Percentiles rank a stretch among this genome's conserved stretches.
These are phyloP conservation scores for Xylariaceae sp. DNA, from an alignment of 2,329 filamentous ascomycete genomes.

Conservation along the genomic window DNA sequence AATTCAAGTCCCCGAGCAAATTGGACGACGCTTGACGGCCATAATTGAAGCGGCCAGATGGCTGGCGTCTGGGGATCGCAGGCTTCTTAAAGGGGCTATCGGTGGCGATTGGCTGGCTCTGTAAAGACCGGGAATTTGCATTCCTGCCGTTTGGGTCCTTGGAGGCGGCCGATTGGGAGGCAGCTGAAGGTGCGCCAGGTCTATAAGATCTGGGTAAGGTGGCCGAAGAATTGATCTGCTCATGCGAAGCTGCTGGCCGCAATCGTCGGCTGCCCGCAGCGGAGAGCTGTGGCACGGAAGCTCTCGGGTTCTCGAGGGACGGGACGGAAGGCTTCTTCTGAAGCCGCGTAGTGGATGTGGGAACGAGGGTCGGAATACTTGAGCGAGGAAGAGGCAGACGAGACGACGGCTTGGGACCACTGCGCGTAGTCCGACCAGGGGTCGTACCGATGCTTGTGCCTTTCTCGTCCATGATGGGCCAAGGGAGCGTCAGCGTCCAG, in stretches of 20 bases:
- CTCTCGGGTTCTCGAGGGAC: constrained; percentile 18
- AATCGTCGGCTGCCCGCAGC: constrained; percentile 21
- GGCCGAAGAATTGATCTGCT: constrained; percentile 24
- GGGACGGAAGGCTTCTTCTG: constrained; percentile 8
- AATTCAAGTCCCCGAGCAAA: constrained; percentile 10
- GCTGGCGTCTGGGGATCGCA: constrained; percentile 19
- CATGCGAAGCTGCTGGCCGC: constrained; percentile 26
- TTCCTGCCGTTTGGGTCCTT: constrained; percentile 18
- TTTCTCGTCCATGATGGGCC: constrained; percentile 27
- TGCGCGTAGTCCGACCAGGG: constrained; percentile 20
- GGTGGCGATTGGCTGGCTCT: constrained; percentile 16
- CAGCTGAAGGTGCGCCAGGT: constrained; percentile 19
- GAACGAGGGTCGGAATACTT: constrained; percentile 17
- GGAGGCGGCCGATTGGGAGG: constrained; percentile 19
- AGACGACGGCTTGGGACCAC: constrained; percentile 30
- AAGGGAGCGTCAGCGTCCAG: neutral
- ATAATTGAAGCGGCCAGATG: constrained; percentile 23
- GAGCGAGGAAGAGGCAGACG: constrained; percentile 31
- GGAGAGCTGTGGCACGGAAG: constrained; percentile 18
- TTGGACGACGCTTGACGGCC: constrained; percentile 13
- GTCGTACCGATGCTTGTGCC: constrained; percentile 12
- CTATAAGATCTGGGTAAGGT: constrained; percentile 24
- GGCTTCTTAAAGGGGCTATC: constrained; percentile 24
- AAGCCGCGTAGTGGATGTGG: constrained; percentile 7
- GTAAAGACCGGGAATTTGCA: constrained; percentile 17